Evolutionary conservation across 345 rosid species (phyloP).

Genomic region (Citrus mangshanensis): DNA sequence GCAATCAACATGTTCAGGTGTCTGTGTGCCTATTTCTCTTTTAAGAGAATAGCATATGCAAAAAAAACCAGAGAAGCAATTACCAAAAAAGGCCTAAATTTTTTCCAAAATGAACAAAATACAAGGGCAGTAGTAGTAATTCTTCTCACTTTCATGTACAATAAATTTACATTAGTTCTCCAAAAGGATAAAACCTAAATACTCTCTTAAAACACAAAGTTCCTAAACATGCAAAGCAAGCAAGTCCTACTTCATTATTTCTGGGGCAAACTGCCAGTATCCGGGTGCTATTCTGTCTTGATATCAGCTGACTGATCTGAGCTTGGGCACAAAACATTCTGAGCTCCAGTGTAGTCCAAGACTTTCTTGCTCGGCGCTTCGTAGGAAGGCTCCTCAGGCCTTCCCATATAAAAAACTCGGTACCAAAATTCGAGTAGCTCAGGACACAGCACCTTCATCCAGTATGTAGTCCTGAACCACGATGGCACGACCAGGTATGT

Average conservation of each 20-base stretch:
- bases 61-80: background rate
- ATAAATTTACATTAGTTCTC: background rate
- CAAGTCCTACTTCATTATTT: background rate
- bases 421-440: conserved; percentile 40
- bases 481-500: conserved; percentile 42
- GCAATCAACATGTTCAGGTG: too few relatives aligned
- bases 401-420: conserved; percentile 15
- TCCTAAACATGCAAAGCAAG: background rate
- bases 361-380: conserved; percentile 20
- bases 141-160: background rate
- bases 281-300: background rate
- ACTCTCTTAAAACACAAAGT: background rate
- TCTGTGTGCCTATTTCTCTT: too few relatives aligned
- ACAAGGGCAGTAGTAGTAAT: background rate
- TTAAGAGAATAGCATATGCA: too few relatives aligned
- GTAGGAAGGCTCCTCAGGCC: background rate
- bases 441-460: conserved; percentile 53
- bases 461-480: conserved; percentile 38
- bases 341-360: background rate
- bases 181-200: background rate
- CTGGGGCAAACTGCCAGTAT: background rate
- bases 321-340: background rate
- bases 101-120: too few relatives aligned
- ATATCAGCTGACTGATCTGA: background rate
- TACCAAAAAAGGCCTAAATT: too few relatives aligned